Percentiles rank a stretch among this genome's conserved stretches.
phyloP scores from a whole-genome alignment of 306 rosid genomes.

The Medicago lupulina region DNA sequence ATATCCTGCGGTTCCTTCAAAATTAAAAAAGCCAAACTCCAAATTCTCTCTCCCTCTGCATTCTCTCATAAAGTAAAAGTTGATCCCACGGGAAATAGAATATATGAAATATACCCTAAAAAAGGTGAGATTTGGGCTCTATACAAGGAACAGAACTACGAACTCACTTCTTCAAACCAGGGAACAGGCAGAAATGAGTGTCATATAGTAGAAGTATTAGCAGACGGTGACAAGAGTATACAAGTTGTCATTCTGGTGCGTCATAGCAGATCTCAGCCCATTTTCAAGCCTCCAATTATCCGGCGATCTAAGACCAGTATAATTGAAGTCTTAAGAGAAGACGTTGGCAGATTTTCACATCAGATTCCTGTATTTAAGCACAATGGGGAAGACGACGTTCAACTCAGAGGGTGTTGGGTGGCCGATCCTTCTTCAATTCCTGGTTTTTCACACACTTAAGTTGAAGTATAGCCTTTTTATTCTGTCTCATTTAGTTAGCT shows the following conservation, averaged over 20 bases:
- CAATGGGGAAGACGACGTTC: constrained; percentile 45
- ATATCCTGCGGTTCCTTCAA: constrained; percentile 60
- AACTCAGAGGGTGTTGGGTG: constrained; percentile 71
- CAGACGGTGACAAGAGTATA: constrained; percentile 42
- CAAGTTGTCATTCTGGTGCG: constrained; percentile 51
- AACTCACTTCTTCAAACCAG: constrained; percentile 34
- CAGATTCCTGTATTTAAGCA: constrained; percentile 62
- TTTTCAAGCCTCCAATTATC: constrained; percentile 61
- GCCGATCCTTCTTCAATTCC: constrained; percentile 63
- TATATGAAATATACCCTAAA: constrained; percentile 61
- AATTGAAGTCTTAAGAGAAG: constrained; percentile 45
- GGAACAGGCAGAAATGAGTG: constrained; percentile 49
- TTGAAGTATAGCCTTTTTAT: constrained; percentile 32
- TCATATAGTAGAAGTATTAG: constrained; percentile 69
- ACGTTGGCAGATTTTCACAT: constrained; percentile 63
- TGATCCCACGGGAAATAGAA: constrained; percentile 31
- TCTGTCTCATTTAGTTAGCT: constrained; percentile 1
- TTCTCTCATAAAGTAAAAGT: constrained; percentile 59
- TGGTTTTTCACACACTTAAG: constrained; percentile 37
- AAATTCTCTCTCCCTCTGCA: constrained; percentile 39
- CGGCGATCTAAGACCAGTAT: constrained; percentile 60
- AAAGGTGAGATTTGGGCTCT: constrained; percentile 77
- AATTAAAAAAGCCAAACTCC: constrained; percentile 36
- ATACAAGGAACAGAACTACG: constrained; percentile 52
- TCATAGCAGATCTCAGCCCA: constrained; percentile 36